These are phyloP conservation scores for Inga laurina DNA, from an alignment of 306 rosid species.

Conservation along the genomic window DNA sequence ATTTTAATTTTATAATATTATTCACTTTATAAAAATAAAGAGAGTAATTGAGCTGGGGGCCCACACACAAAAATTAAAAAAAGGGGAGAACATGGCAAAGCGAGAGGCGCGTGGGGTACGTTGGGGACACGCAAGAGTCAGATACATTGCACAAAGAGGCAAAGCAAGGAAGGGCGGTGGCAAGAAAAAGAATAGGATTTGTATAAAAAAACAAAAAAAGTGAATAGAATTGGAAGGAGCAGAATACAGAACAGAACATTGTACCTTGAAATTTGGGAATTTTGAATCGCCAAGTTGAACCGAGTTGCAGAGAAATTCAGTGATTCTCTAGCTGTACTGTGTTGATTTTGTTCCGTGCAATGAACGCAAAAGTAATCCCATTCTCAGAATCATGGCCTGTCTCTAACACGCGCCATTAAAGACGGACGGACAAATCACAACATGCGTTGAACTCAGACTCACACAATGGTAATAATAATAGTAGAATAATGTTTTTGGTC, in stretches of 20 bases:
- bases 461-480: no score
- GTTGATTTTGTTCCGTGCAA: neutral
- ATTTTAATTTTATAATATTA: no score
- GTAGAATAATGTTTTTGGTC: neutral
- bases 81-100: neutral
- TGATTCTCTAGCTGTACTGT: neutral
- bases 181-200: neutral
- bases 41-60: neutral
- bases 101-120: slow-evolving; percentile 4
- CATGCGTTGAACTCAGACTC: slow-evolving; percentile 40
- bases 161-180: neutral
- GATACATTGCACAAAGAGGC: neutral
- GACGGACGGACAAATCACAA: neutral
- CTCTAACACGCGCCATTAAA: slow-evolving; percentile 36
- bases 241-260: neutral
- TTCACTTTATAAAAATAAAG: no score
- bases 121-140: neutral
- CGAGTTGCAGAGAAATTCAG: neutral
- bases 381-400: slow-evolving; percentile 19
- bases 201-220: no score
- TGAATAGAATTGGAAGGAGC: neutral
- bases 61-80: neutral
- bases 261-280: neutral
- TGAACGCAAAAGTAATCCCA: neutral
- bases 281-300: neutral